Base-by-base conservation (phyloP, 2,329 filamentous ascomycete species). In the Whalleya microplaca region DNA sequence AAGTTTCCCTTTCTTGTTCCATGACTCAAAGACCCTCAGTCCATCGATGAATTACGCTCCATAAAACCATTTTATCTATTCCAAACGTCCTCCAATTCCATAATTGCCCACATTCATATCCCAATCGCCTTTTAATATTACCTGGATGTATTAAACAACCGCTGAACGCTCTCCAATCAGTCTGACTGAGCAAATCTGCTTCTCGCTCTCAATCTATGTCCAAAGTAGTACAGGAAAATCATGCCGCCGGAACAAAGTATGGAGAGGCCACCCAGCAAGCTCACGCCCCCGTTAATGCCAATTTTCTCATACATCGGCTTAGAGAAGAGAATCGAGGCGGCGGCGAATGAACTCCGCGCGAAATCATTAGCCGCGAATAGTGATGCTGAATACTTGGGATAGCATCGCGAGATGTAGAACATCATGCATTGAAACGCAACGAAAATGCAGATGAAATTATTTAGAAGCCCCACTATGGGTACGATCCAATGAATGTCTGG, bases 391-490 rank as follows among this genome's bases (percentile, higher is more conserved):
- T 63, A 63, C 41, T 58, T 58, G 12, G 62, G 62, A n/a, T 64
- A 64, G 21, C 57, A 58, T 3, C 55, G 62, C 21, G 62, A 55
- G n/a, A 76, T 65, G 48, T 76, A 76, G n/a, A 75, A 58, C 45
- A 76, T 74, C 27, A 77, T 59, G 56, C 68, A 66, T 44, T 68
- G 65, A 46, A 64, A 58, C 0, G 66, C 51, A 37, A 63, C 51
- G 51, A 70, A 76, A 29, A 71, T 54, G 18, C 58, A 53, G 21
- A 73, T 62, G 3, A 65, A 72, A 16, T 76, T 60, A 0, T 76
- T 61, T 54, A 71, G 73, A 3, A 75, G 70, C 3, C 77, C 74
- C 19, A 75, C 61, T 55, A 78, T 74, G 37, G 71, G 72, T 5
- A 76, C 65, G 23, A 66, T 63, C 66, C 65, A 69, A 49, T 64